Evolutionary conservation across 2,329 filamentous ascomycete genomes (phyloP).

Genomic region (Trichoderma lentiforme): DNA sequence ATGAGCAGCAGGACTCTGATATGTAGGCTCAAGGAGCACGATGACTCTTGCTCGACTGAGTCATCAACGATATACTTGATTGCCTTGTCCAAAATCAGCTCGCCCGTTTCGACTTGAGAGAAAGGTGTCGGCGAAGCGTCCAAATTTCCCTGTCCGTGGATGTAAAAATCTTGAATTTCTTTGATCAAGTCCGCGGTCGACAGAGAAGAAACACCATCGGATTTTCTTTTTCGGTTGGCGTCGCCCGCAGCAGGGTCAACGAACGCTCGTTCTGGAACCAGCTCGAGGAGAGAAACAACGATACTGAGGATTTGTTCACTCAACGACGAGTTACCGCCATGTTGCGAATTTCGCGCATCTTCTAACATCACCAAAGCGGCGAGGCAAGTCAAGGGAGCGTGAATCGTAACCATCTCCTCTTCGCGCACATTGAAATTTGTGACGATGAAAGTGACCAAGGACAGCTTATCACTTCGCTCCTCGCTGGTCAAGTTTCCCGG

Average conservation of each 20-base stretch:
- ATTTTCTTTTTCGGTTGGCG: constrained; percentile 18
- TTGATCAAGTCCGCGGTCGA: constrained; percentile 53
- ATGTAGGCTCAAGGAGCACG: constrained; percentile 52
- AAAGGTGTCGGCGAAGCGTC: constrained; percentile 62
- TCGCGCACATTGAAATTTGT: constrained; percentile 88
- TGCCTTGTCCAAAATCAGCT: constrained; percentile 61
- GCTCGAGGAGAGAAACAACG: constrained; percentile 55
- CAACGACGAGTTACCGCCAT: constrained; percentile 31
- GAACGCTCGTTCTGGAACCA: constrained; percentile 65
- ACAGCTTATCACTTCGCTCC: constrained; percentile 61
- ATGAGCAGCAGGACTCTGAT: constrained; percentile 58
- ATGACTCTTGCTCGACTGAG: constrained; percentile 39
- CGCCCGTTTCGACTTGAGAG: constrained; percentile 51
- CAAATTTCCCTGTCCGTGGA: constrained; percentile 65
- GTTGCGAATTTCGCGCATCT: constrained; percentile 40
- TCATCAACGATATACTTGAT: constrained; percentile 49
- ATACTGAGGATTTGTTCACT: constrained; percentile 43
- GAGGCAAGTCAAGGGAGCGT: constrained; percentile 67
- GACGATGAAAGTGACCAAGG: constrained; percentile 77
- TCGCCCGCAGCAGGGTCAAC: constrained; percentile 27
- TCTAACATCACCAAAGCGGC: constrained; percentile 63
- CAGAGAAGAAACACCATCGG: constrained; percentile 16
- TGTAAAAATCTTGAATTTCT: constrained; percentile 64
- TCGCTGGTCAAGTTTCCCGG: constrained; percentile 41
- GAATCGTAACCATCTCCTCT: constrained; percentile 88